phyloP scores from a whole-genome alignment of 208 protist species.

The Leishmania martiniquensis region DNA sequence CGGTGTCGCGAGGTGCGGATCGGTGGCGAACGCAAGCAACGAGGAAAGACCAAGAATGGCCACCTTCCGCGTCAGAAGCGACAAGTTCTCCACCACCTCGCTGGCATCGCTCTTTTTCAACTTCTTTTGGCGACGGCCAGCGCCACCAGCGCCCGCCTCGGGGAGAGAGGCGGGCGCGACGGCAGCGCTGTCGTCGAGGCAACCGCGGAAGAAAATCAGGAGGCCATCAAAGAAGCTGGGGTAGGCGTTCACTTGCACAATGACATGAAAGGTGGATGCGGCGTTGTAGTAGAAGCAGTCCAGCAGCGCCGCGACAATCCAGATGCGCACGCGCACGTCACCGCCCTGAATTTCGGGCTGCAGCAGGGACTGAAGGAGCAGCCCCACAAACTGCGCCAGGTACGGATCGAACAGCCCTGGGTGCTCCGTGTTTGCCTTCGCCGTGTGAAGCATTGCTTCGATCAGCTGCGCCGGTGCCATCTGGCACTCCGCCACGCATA shows the following conservation, averaged over 20 bases:
- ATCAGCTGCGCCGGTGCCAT: slow-evolving; percentile 79
- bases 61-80: slow-evolving; percentile 85
- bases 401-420: slow-evolving; percentile 60
- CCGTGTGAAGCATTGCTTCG: slow-evolving; percentile 85
- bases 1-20: slow-evolving; percentile 11
- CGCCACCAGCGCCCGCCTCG: background rate
- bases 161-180: background rate
- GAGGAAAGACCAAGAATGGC: slow-evolving; percentile 67
- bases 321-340: slow-evolving; percentile 70
- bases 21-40: slow-evolving; percentile 35
- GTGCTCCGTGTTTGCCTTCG: slow-evolving; percentile 54
- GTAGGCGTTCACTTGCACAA: slow-evolving; percentile 58
- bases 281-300: slow-evolving; percentile 91
- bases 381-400: slow-evolving; percentile 56
- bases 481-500: slow-evolving; percentile 53
- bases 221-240: slow-evolving; percentile 78
- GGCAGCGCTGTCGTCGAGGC: slow-evolving; percentile 12
- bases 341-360: slow-evolving; percentile 51
- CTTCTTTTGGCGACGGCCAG: slow-evolving; percentile 35
- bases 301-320: slow-evolving; percentile 82
- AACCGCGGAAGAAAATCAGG: slow-evolving; percentile 72
- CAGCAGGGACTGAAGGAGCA: slow-evolving; percentile 76
- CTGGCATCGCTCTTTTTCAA: slow-evolving; percentile 50
- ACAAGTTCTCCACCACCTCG: slow-evolving; percentile 66
- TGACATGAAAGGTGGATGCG: slow-evolving; percentile 50